Percentiles rank a stretch among this genome's conserved stretches.
These are phyloP conservation scores for Plasmodium vivax DNA, from an alignment of 169 alveolate genomes.

Conservation along the genomic window DNA sequence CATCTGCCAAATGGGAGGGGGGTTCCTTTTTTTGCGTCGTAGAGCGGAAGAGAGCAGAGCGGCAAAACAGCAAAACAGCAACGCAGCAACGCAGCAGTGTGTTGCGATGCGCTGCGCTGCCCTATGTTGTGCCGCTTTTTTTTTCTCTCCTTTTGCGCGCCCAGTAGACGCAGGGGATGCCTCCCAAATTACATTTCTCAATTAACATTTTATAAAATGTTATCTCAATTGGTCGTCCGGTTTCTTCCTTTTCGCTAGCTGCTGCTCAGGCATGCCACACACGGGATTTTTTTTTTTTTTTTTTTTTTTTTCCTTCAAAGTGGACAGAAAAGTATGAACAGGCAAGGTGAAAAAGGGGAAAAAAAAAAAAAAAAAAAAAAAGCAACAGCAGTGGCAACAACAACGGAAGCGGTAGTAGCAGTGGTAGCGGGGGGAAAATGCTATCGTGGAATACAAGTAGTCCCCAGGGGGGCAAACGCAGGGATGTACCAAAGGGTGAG, in stretches of 20 bases:
- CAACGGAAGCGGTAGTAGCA: neutral
- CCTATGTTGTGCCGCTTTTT: neutral
- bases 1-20: slow-evolving; percentile 30
- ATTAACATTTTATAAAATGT: slow-evolving; percentile 61
- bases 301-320: neutral
- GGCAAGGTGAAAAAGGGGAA: neutral
- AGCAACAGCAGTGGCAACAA: neutral
- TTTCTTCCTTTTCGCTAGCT: neutral
- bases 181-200: slow-evolving; percentile 38
- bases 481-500: neutral
- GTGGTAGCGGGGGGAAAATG: neutral
- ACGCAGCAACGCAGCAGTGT: too few species aligned
- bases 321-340: neutral
- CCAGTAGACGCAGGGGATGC: neutral
- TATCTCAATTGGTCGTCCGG: neutral
- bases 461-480: neutral
- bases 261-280: neutral
- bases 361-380: neutral
- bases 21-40: too few species aligned
- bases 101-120: neutral
- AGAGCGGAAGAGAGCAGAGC: too few species aligned
- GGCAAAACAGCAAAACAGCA: too few species aligned
- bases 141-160: neutral
- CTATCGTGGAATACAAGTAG: neutral
- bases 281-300: too few species aligned